phyloP scores from a whole-genome alignment of 2,329 filamentous ascomycete genomes.

The Emmonsiellopsis sp. region DNA sequence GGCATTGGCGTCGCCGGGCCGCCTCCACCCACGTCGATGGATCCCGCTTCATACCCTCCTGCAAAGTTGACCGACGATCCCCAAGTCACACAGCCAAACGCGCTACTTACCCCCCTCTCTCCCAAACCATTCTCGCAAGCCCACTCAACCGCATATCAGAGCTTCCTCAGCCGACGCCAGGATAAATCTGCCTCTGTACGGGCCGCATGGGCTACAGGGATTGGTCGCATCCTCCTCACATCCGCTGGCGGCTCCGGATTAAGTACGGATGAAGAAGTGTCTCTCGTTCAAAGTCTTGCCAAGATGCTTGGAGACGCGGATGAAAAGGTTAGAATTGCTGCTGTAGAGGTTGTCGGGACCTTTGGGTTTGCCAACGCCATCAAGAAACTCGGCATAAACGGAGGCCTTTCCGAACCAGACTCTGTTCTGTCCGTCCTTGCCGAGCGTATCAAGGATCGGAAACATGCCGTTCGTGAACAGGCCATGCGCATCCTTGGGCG shows the following conservation, averaged over 20 bases:
- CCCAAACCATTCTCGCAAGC: constrained; percentile 83
- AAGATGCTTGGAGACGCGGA: constrained; percentile 82
- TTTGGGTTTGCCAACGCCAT: constrained; percentile 77
- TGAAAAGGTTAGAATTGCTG: constrained; percentile 81
- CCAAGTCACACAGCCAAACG: constrained; percentile 46
- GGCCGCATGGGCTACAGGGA: constrained; percentile 74
- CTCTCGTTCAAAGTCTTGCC: constrained; percentile 63
- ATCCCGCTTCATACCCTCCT: constrained; percentile 78
- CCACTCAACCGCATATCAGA: constrained; percentile 68
- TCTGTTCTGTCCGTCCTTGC: constrained; percentile 75
- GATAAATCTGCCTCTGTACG: constrained; percentile 80
- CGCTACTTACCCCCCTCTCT: constrained; percentile 73
- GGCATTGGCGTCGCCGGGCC: constrained; percentile 88
- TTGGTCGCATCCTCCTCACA: constrained; percentile 80
- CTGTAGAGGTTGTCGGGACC: constrained; percentile 72
- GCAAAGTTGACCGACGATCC: constrained; percentile 36
- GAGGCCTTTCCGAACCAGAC: constrained; percentile 63
- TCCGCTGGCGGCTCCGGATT: constrained; percentile 84
- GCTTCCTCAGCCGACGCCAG: constrained; percentile 73
- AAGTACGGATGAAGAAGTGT: constrained; percentile 69
- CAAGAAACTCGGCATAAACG: constrained; percentile 67
- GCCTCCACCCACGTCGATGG: constrained; percentile 61
- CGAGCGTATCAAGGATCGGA: constrained; percentile 81
- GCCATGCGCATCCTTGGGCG: constrained; percentile 77
- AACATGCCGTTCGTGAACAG: constrained; percentile 69